phyloP scores from a whole-genome alignment of 805 yeast species.

The Candida xyloterini region DNA sequence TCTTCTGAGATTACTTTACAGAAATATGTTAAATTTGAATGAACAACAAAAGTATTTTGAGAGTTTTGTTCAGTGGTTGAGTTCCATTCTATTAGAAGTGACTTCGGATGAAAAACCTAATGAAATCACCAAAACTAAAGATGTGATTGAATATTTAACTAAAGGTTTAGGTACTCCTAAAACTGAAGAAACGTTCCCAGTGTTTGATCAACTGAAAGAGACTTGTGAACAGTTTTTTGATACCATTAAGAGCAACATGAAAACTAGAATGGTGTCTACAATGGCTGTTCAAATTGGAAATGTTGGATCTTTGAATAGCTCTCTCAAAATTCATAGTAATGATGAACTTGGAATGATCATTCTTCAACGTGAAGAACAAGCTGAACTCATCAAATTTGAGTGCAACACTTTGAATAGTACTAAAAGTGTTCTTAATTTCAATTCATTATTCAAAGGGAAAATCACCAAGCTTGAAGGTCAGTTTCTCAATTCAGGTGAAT shows the following conservation, averaged over 20 bases:
- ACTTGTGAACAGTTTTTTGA: slow-evolving; percentile 16
- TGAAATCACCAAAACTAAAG: slow-evolving; percentile 23
- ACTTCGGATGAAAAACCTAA: slow-evolving; percentile 36
- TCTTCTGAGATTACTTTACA: slow-evolving; percentile 35
- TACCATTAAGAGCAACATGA: slow-evolving; percentile 23
- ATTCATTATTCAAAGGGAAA: not conserved
- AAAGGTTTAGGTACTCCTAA: slow-evolving; percentile 15
- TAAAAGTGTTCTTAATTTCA: slow-evolving; percentile 8
- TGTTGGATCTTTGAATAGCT: slow-evolving; percentile 13
- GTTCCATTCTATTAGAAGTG: slow-evolving; percentile 35
- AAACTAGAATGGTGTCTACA: slow-evolving; percentile 13
- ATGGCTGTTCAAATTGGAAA: slow-evolving; percentile 14
- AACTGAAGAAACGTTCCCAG: slow-evolving; percentile 3
- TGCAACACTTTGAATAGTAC: slow-evolving; percentile 2
- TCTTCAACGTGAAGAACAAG: slow-evolving; percentile 9
- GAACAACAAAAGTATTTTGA: slow-evolving; percentile 46
- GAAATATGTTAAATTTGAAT: slow-evolving; percentile 41
- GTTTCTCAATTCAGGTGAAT: slow-evolving; percentile 3
- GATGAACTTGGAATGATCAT: slow-evolving; percentile 10
- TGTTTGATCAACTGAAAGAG: slow-evolving; percentile 14
- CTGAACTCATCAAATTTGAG: slow-evolving; percentile 15
- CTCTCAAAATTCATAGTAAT: slow-evolving; percentile 3
- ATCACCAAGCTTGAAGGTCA: slow-evolving; percentile 11
- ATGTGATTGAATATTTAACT: slow-evolving; percentile 33
- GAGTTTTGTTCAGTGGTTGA: slow-evolving; percentile 44